Evolutionary conservation across 371 early-diverging fungal genomes (phyloP).

Genomic region (Mortierella sp.): DNA sequence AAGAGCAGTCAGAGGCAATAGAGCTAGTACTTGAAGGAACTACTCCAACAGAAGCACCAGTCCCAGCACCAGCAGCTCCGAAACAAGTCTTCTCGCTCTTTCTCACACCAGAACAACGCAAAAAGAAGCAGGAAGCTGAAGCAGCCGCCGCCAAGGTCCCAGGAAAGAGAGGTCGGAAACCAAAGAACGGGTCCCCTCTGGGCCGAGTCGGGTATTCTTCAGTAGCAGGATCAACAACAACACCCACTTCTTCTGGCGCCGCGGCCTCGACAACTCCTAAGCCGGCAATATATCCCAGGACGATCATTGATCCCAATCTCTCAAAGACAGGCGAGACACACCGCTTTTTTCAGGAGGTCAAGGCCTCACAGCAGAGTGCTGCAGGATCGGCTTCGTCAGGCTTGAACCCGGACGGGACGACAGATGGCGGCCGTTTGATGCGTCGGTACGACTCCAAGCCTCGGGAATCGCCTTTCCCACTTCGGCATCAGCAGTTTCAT

Average conservation of each 20-base stretch:
- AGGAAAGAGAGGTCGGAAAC: constrained; percentile 32
- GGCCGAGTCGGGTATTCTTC: neutral
- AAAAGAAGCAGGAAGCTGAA: constrained; percentile 37
- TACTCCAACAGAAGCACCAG: neutral
- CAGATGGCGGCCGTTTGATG: neutral
- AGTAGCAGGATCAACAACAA: neutral
- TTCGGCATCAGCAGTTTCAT: constrained; percentile 44
- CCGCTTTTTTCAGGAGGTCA: constrained; percentile 50
- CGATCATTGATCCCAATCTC: constrained; percentile 46
- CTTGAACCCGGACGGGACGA: neutral
- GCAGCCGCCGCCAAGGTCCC: constrained; percentile 1
- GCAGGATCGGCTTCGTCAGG: constrained; percentile 2
- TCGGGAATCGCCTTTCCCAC: constrained; percentile 34
- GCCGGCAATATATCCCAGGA: constrained; percentile 14
- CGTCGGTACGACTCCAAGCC: constrained; percentile 20
- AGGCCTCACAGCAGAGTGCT: constrained; percentile 22
- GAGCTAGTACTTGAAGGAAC: neutral
- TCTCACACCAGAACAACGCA: constrained; percentile 48
- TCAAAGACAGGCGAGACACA: constrained; percentile 55
- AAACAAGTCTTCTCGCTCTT: constrained; percentile 52
- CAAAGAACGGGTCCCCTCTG: constrained; percentile 20
- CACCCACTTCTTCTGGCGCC: neutral
- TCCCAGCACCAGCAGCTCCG: constrained; percentile 10
- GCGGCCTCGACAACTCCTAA: constrained; percentile 6
- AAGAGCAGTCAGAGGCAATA: neutral